Base-by-base conservation (phyloP, 2,329 filamentous ascomycete genomes). In the Colletotrichum tropicicola region DNA sequence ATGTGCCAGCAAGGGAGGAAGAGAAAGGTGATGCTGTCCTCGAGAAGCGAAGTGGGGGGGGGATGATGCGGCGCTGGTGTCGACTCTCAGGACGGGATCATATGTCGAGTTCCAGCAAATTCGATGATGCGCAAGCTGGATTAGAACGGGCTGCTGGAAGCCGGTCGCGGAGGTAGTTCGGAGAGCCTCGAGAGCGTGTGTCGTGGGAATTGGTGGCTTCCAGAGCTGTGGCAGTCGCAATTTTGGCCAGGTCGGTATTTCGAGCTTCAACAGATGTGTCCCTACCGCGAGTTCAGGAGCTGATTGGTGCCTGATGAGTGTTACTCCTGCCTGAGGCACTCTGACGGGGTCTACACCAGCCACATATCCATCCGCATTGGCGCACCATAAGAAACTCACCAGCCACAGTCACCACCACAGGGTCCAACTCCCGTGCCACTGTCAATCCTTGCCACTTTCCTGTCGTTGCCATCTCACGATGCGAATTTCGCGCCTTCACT, bases 181-280 rank as follows among this genome's bases (percentile, higher is more conserved):
- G 56, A 13, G 45, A 48, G 48, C 51, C 57, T 51, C 57, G 25
- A 12, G 23, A 65, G 25, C n/a, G 30, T 51, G 51, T 49, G 64
- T 67, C 54, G 59, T 64, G 47, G 39, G 52, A 52, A 66, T 65
- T 57, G 65, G 47, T 67, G 64, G 66, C 64, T 68, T 67, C 66
- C 66, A 68, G 66, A 68, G 66, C 64, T 67, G 44, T 53, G 63
- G 52, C 51, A 37, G 66, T 44, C 66, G 52, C 49, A 67, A 67
- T 68, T 68, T 65, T 68, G 64, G 55, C 59, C 45, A 49, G 51
- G 35, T 55, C 62, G 49, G 62, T 56, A 61, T 67, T 65, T 64
- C 53, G 64, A 68, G 66, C 66, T 68, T 68, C 59, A 59, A 67
- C 59, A 66, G 66, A 68, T 68, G 66, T 68, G 66, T 68, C 66